phyloP scores from a whole-genome alignment of 1,139 yeast species.

The Blastobotrys persicus region DNA sequence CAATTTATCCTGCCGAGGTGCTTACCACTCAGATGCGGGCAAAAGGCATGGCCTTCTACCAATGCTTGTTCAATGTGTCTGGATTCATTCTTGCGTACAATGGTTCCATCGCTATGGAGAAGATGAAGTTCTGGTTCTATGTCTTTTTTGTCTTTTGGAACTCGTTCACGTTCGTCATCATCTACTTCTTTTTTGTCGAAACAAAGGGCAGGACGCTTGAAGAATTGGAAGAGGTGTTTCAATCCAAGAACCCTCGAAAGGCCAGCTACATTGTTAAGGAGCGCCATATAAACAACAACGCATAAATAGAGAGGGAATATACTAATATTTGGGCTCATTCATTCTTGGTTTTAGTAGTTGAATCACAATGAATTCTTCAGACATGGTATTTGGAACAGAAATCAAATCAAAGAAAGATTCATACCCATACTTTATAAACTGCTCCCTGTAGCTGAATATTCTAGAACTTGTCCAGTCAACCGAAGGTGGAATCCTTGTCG shows the following conservation, averaged over 20 bases:
- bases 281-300: slow-evolving; percentile 3
- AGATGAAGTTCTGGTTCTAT: slow-evolving; percentile 39
- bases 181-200: slow-evolving; percentile 46
- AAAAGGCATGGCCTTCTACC: slow-evolving; percentile 33
- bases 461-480: too few relatives aligned
- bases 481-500: too few relatives aligned
- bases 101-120: slow-evolving; percentile 17
- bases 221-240: slow-evolving; percentile 47
- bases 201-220: slow-evolving; percentile 49
- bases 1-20: slow-evolving; percentile 39
- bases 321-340: too few relatives aligned
- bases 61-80: slow-evolving; percentile 16
- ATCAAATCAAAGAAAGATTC: too few relatives aligned
- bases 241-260: slow-evolving; percentile 28
- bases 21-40: slow-evolving; percentile 40
- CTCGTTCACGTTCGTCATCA: slow-evolving; percentile 24
- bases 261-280: slow-evolving; percentile 16
- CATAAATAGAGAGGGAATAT: too few relatives aligned
- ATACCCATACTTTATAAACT: too few relatives aligned
- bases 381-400: too few relatives aligned
- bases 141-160: slow-evolving; percentile 43
- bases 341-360: too few relatives aligned
- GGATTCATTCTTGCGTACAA: slow-evolving; percentile 17
- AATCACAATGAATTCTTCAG: too few relatives aligned
- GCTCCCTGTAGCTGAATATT: too few relatives aligned